These are phyloP conservation scores for Paratinospora sagittata DNA, from an alignment of 164 flowering plant genomes.

Conservation along the genomic window DNA sequence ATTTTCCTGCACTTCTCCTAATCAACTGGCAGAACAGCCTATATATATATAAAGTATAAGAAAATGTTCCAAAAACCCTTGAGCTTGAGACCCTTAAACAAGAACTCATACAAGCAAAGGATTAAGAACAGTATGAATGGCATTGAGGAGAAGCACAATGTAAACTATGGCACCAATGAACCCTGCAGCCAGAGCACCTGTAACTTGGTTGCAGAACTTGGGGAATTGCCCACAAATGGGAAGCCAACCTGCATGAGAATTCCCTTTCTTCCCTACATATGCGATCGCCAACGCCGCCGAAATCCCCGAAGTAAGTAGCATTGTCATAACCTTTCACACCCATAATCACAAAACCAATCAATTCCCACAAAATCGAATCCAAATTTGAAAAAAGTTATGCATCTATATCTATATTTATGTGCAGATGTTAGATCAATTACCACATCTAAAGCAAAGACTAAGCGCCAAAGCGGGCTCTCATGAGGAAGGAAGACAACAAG, in stretches of 20 bases:
- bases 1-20: too few relatives aligned
- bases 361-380: too few relatives aligned
- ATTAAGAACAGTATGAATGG: constrained; percentile 33
- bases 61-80: neutral
- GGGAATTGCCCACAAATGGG: constrained; percentile 68
- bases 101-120: constrained; percentile 20
- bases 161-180: constrained; percentile 38
- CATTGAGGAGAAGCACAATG: constrained; percentile 33
- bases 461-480: constrained; percentile 29
- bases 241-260: constrained; percentile 64
- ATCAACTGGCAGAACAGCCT: too few relatives aligned
- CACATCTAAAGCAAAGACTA: constrained; percentile 48
- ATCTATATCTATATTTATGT: too few relatives aligned
- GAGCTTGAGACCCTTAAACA: neutral
- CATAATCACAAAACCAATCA: neutral
- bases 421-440: constrained; percentile 24
- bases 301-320: constrained; percentile 52
- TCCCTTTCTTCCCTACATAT: constrained; percentile 69
- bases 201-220: constrained; percentile 49
- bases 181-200: constrained; percentile 50
- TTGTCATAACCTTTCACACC: constrained; percentile 33
- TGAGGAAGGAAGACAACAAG: constrained; percentile 41
- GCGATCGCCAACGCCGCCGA: constrained; percentile 66
- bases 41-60: too few relatives aligned
- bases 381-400: neutral